Percentiles rank a stretch among this genome's conserved stretches.
Evolutionary conservation across 1,284 basidiomycete genomes (phyloP).

Genomic region (Tylopilus sp.): DNA sequence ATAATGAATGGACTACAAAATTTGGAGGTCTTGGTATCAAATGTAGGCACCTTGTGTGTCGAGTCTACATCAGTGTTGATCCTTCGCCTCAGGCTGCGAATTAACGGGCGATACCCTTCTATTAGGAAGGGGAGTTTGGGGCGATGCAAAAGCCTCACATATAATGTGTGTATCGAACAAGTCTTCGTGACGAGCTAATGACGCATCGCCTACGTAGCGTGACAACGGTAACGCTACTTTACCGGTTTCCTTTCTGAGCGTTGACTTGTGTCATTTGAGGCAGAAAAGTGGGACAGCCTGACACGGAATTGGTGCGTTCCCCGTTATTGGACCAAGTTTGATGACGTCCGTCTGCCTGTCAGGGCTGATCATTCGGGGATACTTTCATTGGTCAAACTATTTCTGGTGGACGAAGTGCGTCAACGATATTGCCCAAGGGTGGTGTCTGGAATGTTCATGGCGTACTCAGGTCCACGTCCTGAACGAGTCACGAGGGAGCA

Average conservation of each 20-base stretch:
- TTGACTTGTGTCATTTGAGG: constrained; percentile 44
- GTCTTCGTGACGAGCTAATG: constrained; percentile 5
- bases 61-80: neutral
- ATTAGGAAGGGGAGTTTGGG: constrained; percentile 59
- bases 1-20: constrained; percentile 80
- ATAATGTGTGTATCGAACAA: constrained; percentile 58
- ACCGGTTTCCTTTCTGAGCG: neutral
- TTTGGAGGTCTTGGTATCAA: constrained; percentile 71
- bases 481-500: constrained; percentile 85
- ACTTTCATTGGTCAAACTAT: constrained; percentile 67
- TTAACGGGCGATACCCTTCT: constrained; percentile 86
- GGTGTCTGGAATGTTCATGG: neutral
- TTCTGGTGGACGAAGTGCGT: constrained; percentile 87
- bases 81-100: constrained; percentile 62
- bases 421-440: neutral
- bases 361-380: constrained; percentile 67
- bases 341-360: constrained; percentile 8
- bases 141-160: constrained; percentile 66
- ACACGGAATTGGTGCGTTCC: constrained; percentile 74
- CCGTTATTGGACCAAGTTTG: constrained; percentile 3
- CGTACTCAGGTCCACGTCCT: constrained; percentile 80
- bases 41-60: constrained; percentile 45
- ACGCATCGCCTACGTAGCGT: constrained; percentile 43
- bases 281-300: constrained; percentile 93
- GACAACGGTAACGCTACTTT: constrained; percentile 56